phyloP scores from a whole-genome alignment of 2,329 filamentous ascomycete species.

The Fusarium penzigii region DNA sequence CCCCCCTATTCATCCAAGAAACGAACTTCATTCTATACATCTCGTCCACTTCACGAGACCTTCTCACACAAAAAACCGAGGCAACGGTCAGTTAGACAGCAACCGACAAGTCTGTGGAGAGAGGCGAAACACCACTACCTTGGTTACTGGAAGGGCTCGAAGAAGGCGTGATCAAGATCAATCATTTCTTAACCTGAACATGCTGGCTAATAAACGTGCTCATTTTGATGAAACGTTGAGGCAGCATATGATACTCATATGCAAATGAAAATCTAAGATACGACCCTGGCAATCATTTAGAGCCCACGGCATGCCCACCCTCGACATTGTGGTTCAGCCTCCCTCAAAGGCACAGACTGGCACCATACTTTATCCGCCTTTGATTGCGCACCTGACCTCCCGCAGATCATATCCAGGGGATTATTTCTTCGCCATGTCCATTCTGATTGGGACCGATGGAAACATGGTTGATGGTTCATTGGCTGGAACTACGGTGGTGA shows the following conservation, averaged over 20 bases:
- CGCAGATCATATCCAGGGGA: conserved; percentile 1
- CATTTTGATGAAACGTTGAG: neutral
- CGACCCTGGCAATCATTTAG: neutral
- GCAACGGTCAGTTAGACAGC: neutral
- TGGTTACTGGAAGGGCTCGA: neutral
- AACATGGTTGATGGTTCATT: conserved; percentile 21
- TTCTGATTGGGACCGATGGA: conserved; percentile 21
- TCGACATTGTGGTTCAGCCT: conserved; percentile 28
- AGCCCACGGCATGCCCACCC: conserved; percentile 11
- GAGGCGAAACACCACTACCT: neutral
- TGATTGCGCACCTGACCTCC: conserved; percentile 20
- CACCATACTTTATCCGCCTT: conserved; percentile 22
- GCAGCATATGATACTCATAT: conserved; percentile 6
- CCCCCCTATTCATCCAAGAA: no score
- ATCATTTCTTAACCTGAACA: conserved; percentile 3
- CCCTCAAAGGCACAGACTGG: conserved; percentile 18
- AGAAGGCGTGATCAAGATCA: conserved; percentile 1
- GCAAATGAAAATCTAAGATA: neutral
- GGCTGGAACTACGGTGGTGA: conserved; percentile 17
- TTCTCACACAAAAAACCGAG: no score
- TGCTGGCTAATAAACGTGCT: conserved; percentile 1
- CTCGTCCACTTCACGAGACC: no score
- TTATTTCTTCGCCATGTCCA: conserved; percentile 31
- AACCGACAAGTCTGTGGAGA: neutral
- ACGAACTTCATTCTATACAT: no score